A percentile compares a stretch with the other conserved stretches of the same genome.
Conservation (phyloP, 805 yeast species). For the Candida wancherniae region DNA sequence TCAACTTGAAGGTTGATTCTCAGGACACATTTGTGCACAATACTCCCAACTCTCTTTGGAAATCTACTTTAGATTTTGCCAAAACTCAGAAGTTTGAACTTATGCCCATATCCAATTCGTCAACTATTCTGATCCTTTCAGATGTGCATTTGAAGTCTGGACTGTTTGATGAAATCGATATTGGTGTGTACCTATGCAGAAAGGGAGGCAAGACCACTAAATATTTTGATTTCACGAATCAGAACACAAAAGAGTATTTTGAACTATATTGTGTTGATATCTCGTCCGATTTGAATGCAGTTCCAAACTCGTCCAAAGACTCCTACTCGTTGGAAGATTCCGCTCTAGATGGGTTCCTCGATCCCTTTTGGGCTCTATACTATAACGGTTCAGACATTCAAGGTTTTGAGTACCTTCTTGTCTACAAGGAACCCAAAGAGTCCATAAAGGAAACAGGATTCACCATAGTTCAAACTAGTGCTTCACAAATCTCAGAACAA, state of each 20-base stretch:
- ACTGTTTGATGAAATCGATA: slow-evolving; percentile 1
- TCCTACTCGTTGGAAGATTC: slow-evolving; percentile 45
- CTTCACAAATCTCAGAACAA: slow-evolving; percentile 17
- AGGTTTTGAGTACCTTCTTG: slow-evolving; percentile 42
- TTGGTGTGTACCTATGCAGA: slow-evolving; percentile 14
- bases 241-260: slow-evolving; percentile 30
- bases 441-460: slow-evolving; percentile 22
- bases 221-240: slow-evolving; percentile 35
- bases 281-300: slow-evolving; percentile 9
- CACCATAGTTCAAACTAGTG: slow-evolving; percentile 33
- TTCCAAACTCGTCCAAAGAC: slow-evolving; percentile 49
- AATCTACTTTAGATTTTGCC: slow-evolving; percentile 2
- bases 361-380: slow-evolving; percentile 48
- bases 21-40: slow-evolving; percentile 8
- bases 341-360: slow-evolving; percentile 44
- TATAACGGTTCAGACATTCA: slow-evolving; percentile 35
- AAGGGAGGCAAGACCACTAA: slow-evolving; percentile 4
- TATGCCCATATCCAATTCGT: slow-evolving; percentile 9
- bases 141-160: slow-evolving; percentile 2
- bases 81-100: slow-evolving; percentile 2
- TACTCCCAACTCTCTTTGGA: slow-evolving; percentile 10
- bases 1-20: slow-evolving; percentile 10
- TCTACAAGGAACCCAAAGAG: slow-evolving; percentile 31
- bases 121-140: slow-evolving; percentile 13
- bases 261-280: slow-evolving; percentile 14